Percentiles rank a stretch among this genome's conserved stretches.
Evolutionary conservation across 2,329 filamentous ascomycete genomes (phyloP).

Genomic region (Allantophomopsis lycopodina): DNA sequence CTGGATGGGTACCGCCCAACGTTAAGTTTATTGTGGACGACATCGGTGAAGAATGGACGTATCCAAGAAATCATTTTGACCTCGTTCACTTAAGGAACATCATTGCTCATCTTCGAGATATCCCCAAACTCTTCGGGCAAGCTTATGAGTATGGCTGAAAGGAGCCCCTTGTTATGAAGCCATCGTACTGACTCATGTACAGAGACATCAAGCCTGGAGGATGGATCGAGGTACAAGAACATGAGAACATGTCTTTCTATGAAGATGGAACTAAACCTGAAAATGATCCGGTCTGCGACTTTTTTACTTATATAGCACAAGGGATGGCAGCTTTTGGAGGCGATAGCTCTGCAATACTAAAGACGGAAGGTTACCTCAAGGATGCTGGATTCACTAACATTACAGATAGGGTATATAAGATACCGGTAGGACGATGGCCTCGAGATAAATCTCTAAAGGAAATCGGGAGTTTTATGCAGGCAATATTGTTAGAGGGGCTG

Average conservation of each 20-base stretch:
- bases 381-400: neutral
- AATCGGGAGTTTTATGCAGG: neutral
- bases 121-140: neutral
- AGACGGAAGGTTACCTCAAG: too few species aligned
- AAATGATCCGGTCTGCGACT: too few species aligned
- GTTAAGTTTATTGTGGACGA: neutral
- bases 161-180: too few species aligned
- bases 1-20: conserved; percentile 4
- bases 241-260: too few species aligned
- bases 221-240: too few species aligned
- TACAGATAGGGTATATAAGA: neutral
- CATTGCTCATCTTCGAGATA: neutral
- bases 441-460: neutral
- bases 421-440: neutral
- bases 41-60: neutral
- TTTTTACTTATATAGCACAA: too few species aligned
- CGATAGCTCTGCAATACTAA: too few species aligned
- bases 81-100: neutral
- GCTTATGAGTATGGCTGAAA: neutral
- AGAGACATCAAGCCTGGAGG: too few species aligned
- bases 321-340: too few species aligned
- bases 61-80: neutral
- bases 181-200: too few species aligned
- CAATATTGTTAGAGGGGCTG: too few species aligned
- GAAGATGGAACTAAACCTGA: too few species aligned